Evolutionary conservation across 371 early-diverging fungal species (phyloP), one percentile per base, ranked within the genome.

Genomic region (Mucor piriformis): DNA sequence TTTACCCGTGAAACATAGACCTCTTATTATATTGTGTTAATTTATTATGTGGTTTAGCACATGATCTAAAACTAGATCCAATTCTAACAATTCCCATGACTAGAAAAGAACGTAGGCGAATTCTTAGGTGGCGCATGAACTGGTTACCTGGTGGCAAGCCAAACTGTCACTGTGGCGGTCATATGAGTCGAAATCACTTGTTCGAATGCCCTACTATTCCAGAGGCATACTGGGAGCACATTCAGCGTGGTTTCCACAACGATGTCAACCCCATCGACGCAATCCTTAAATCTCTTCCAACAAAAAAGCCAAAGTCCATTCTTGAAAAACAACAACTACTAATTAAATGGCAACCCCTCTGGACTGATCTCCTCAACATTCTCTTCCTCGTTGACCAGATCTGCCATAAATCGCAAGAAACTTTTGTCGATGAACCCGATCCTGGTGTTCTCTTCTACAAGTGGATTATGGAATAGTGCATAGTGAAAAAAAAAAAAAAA

Each of bases 41-140:
- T n/a, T n/a, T n/a, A n/a, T n/a, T n/a, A n/a, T n/a, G n/a, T n/a
- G n/a, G n/a, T n/a, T n/a, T n/a, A n/a, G n/a, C n/a, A n/a, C 56
- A 10, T 25, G 12, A 3, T 8, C 16, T 50, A 12, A 16, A n/a
- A 27, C n/a, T 56, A 29, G 53, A 60, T 20, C 53, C 53, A 0
- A 47, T 60, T 3, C 3, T 60, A 7, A 16, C 18, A 2, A 15
- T 60, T 0, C 61, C 54, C 0, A 54, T 54, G 53, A 20, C 37
- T 0, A 5, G 6, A 1, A 18, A n/a, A 4, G 48, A 44, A 4
- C 46, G 54, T 38, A 60, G 61, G 15, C 53, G 48, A 0, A 61
- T 63, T 1, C 15, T 34, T 0, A 56, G 64, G 23, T 64, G 64
- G 64, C 64, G 55, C 18, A 47, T 64, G 48, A 54, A 54, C 23